Conservation (phyloP, 169 alveolate genomes). For the Perkinsus marinus region DNA sequence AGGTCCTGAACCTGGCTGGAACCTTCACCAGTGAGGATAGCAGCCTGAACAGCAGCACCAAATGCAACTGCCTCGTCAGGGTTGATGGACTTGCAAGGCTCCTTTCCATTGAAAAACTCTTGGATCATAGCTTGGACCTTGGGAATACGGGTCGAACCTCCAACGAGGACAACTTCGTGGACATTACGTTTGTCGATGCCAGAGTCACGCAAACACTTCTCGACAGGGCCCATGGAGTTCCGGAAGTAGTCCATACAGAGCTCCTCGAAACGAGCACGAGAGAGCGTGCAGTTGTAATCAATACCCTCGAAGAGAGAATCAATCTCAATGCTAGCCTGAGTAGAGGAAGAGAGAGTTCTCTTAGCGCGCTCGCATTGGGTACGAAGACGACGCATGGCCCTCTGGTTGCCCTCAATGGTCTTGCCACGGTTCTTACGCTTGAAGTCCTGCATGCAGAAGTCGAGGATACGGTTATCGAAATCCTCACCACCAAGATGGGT, state of each 20-base stretch:
- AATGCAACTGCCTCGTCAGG: constrained; percentile 91
- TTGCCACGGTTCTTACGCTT: constrained; percentile 74
- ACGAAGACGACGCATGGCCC: constrained; percentile 85
- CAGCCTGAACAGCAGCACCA: constrained; percentile 87
- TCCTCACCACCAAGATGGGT: constrained; percentile 99
- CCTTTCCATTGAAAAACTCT: constrained; percentile 80
- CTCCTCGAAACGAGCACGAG: constrained; percentile 96
- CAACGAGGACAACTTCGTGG: constrained; percentile 90
- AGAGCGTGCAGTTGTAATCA: constrained; percentile 79
- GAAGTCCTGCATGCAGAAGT: constrained; percentile 86
- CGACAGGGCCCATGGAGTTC: constrained; percentile 86
- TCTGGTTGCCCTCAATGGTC: constrained; percentile 65
- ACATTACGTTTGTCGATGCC: constrained; percentile 78
- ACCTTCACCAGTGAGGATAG: constrained; percentile 71
- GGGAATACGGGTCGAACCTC: constrained; percentile 95
- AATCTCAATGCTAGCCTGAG: constrained; percentile 89
- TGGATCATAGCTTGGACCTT: constrained; percentile 75
- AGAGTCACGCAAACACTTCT: constrained; percentile 84
- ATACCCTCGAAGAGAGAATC: constrained; percentile 86
- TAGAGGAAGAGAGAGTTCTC: constrained; percentile 84
- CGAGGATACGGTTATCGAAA: constrained; percentile 89
- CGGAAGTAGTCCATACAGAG: constrained; percentile 84
- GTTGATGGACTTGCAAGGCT: constrained; percentile 74
- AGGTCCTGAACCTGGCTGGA: constrained; percentile 74
- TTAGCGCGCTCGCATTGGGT: constrained; percentile 96